Evolutionary conservation across 2,329 filamentous ascomycete genomes (phyloP), one percentile per base, ranked within the genome.

Genomic region (Cladophialophora immunda): DNA sequence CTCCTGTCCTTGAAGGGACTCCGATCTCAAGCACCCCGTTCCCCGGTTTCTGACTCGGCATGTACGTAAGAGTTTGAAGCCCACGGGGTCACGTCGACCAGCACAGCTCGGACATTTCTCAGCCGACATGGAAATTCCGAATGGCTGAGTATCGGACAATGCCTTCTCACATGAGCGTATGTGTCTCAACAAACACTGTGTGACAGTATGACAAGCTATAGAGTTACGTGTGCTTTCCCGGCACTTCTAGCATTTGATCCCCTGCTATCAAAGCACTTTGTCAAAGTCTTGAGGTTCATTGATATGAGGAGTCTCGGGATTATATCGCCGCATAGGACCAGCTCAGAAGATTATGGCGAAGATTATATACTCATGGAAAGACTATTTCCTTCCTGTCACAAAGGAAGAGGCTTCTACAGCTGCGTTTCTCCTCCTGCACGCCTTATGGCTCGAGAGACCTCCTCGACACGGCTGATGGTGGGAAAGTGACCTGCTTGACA

Each of bases 401-500:
- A 6, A 22, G 5, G 8, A 52, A 22, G 25, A 11, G 19, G 11
- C 1, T 25, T 29, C 25, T 52, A 27, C 9, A 7, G 9, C 6
- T 22, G 47, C 2, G 11, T 52, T 4, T 52, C 47, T 15, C 47
- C 47, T 19, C 5, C n/a, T 29, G 47, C 47, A 4, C 47, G 15
- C 25, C 47, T 52, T 6, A 52, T 52, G 15, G 25, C 17, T 9
- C 47, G 17, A 6, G 25, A 4, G 5, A 52, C 47, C 19, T 52
- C 47, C 5, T 52, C 47, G 15, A 15, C 5, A 22, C 47, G 5
- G 25, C 47, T 52, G 9, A 52, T 13, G 15, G 19, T 52, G 19
- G 47, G 47, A 52, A 52, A 52, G 47, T 73, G 72, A 1, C 70
- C 70, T n/a, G 52, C 45, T 45, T 73, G 67, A 19, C 62, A 64